Conservation (phyloP, 345 rosid species). For the Boechera stricta region DNA sequence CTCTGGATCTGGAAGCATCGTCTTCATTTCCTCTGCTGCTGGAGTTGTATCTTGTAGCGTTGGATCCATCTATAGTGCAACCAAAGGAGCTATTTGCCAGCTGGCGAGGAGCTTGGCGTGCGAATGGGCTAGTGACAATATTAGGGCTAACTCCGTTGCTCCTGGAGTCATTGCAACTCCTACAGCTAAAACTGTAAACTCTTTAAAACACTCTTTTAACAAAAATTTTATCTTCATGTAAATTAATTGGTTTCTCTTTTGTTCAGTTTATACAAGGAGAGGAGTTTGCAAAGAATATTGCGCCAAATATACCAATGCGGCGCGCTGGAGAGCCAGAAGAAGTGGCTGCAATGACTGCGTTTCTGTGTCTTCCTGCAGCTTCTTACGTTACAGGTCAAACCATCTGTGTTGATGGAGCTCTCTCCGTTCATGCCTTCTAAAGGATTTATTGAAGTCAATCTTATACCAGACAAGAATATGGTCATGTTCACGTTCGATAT, state of each 20-base stretch:
- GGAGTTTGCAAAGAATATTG: slow-evolving; percentile 14
- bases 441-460: not conserved
- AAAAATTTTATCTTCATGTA: not conserved
- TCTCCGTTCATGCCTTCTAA: slow-evolving; percentile 64
- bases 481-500: not conserved
- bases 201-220: not conserved
- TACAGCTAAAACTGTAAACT: slow-evolving; percentile 30
- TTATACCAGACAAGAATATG: not conserved
- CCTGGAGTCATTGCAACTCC: slow-evolving; percentile 37
- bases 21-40: slow-evolving; percentile 69
- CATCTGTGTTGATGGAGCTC: slow-evolving; percentile 69
- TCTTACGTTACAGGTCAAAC: slow-evolving; percentile 56
- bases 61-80: slow-evolving; percentile 50
- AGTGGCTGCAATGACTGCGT: slow-evolving; percentile 53
- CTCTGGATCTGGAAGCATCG: slow-evolving; percentile 66
- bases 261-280: slow-evolving; percentile 23
- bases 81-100: slow-evolving; percentile 35
- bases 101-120: slow-evolving; percentile 29
- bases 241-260: not conserved
- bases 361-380: slow-evolving; percentile 34
- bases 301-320: slow-evolving; percentile 48
- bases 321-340: slow-evolving; percentile 69
- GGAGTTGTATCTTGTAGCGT: slow-evolving; percentile 44
- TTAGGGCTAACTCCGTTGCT: slow-evolving; percentile 25
- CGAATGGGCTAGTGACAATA: slow-evolving; percentile 32